These are phyloP conservation scores for Decorospora gaudefroyi DNA, from an alignment of 2,329 filamentous ascomycete species.

Conservation along the genomic window DNA sequence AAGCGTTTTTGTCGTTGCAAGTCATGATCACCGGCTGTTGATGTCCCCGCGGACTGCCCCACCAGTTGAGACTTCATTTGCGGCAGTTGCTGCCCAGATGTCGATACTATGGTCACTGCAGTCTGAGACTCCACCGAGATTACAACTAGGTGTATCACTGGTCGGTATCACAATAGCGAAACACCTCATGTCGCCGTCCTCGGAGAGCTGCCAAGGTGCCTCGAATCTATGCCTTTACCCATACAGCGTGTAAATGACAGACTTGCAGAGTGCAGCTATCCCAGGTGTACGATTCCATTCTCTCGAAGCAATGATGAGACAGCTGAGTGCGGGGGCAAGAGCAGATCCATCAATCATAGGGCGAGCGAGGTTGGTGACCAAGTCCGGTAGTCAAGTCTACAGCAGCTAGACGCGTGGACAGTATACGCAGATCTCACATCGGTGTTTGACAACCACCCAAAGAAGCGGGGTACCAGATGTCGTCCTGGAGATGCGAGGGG, in stretches of 20 bases:
- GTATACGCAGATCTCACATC: neutral
- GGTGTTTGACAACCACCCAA: neutral
- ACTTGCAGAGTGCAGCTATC: neutral
- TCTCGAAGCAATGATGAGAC: neutral
- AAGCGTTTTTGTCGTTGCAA: too few relatives aligned
- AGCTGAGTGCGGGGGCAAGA: neutral
- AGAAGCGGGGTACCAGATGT: neutral
- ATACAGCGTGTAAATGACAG: slow-evolving; percentile 5
- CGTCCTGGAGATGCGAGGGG: neutral
- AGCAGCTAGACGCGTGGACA: neutral
- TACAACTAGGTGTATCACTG: neutral
- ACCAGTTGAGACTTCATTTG: slow-evolving; percentile 6
- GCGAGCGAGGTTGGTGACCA: neutral
- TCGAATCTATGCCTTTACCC: slow-evolving; percentile 5
- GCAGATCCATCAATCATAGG: neutral
- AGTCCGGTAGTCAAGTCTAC: neutral
- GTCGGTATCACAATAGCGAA: neutral
- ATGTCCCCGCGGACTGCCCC: slow-evolving; percentile 7
- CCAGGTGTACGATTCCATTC: neutral
- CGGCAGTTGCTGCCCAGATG: slow-evolving; percentile 13
- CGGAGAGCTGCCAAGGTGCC: neutral
- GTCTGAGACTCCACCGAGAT: slow-evolving; percentile 3
- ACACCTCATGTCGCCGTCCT: neutral
- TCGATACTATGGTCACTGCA: slow-evolving; percentile 3
- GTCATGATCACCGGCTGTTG: neutral